A percentile compares a stretch with the other conserved stretches of the same genome.
These are phyloP conservation scores for Sugiyamaella americana DNA, from an alignment of 805 yeast genomes.

Conservation along the genomic window DNA sequence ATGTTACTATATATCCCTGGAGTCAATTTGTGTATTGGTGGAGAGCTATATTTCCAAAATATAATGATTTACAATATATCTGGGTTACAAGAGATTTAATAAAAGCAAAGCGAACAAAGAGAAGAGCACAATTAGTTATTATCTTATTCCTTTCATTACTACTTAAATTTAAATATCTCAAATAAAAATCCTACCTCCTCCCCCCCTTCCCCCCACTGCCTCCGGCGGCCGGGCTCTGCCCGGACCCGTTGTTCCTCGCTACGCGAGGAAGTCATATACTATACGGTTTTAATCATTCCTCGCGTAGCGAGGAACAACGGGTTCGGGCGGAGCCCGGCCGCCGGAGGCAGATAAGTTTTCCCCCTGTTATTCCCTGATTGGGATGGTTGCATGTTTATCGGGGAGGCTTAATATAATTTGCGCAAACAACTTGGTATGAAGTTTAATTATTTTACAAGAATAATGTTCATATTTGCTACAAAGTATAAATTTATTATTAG, in stretches of 20 bases:
- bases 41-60: slow-evolving; percentile 9
- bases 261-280: background rate
- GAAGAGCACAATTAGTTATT: background rate
- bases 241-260: background rate
- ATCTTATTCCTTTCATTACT: background rate
- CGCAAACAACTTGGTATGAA: too few relatives aligned
- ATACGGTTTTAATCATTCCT: too few relatives aligned
- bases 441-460: too few relatives aligned
- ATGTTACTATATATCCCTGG: slow-evolving; percentile 19
- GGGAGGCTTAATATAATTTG: too few relatives aligned
- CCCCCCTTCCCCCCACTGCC: too few relatives aligned
- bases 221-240: slow-evolving; percentile 1
- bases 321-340: background rate
- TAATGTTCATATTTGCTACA: too few relatives aligned
- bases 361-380: too few relatives aligned
- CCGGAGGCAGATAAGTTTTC: background rate
- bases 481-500: too few relatives aligned
- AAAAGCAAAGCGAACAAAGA: background rate
- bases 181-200: too few relatives aligned
- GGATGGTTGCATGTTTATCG: too few relatives aligned
- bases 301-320: background rate
- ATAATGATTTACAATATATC: slow-evolving; percentile 3
- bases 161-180: background rate
- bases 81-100: slow-evolving; percentile 1
- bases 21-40: slow-evolving; percentile 15